Conservation (phyloP, 164 flowering plant species). For the grape (Vitis vinifera) region DNA sequence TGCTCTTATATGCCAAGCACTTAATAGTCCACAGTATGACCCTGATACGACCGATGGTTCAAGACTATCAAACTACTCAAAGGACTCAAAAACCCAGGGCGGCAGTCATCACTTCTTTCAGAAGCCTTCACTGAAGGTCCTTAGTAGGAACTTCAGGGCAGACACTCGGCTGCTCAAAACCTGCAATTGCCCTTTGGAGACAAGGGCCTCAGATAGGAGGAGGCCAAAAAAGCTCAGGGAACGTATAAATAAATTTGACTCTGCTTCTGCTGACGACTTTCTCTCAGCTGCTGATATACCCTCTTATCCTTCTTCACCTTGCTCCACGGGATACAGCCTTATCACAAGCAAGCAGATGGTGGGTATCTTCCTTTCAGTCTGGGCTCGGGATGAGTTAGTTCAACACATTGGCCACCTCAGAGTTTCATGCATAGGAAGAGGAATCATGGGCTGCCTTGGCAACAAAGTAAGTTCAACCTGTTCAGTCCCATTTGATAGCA, state of each 20-base stretch:
- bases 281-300: conserved; percentile 20
- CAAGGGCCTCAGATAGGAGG: conserved; percentile 20
- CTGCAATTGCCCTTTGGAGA: conserved; percentile 67
- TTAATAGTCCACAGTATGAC: conserved; percentile 53
- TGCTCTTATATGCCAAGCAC: conserved; percentile 68
- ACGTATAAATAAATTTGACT: conserved; percentile 4
- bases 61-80: conserved; percentile 10
- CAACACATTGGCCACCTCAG: conserved; percentile 80
- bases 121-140: conserved; percentile 76
- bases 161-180: conserved; percentile 61
- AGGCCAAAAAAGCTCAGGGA: conserved; percentile 38
- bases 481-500: too few relatives aligned
- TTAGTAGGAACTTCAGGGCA: conserved; percentile 49
- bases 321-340: conserved; percentile 46
- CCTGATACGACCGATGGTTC: conserved; percentile 20
- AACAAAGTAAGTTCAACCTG: conserved; percentile 62
- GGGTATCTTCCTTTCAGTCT: conserved; percentile 79
- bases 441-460: conserved; percentile 89
- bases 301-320: conserved; percentile 1
- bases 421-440: conserved; percentile 68
- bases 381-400: conserved; percentile 75
- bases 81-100: conserved; percentile 30
- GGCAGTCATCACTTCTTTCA: conserved; percentile 47
- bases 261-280: conserved; percentile 24
- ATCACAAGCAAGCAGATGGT: conserved; percentile 94